Evolutionary conservation across 208 protist genomes (phyloP).

Genomic region (Leishmania gerbilli): DNA sequence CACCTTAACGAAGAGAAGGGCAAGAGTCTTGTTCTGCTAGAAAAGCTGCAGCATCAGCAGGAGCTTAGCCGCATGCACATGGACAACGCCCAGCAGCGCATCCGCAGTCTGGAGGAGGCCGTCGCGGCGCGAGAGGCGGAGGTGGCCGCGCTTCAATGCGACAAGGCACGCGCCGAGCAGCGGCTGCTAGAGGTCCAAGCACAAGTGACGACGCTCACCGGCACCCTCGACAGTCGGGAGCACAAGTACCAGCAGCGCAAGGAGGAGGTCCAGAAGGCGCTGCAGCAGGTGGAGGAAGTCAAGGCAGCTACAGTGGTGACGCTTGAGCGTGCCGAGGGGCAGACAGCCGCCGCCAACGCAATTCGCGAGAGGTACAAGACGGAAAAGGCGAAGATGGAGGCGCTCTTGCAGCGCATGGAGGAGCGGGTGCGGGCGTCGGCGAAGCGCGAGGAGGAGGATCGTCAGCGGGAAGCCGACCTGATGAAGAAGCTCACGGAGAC

Average conservation of each 20-base stretch:
- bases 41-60: conserved; percentile 53
- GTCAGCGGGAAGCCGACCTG: conserved; percentile 37
- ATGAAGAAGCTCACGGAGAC: conserved; percentile 27
- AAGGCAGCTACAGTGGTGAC: conserved; percentile 26
- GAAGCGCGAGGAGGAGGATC: conserved; percentile 44
- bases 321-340: conserved; percentile 31
- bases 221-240: conserved; percentile 32
- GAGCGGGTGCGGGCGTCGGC: conserved; percentile 33
- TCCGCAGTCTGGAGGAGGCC: conserved; percentile 30
- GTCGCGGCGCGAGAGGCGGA: conserved; percentile 23
- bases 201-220: conserved; percentile 28
- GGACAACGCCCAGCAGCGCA: conserved; percentile 30
- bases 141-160: conserved; percentile 12
- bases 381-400: conserved; percentile 64
- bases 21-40: conserved; percentile 50
- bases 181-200: conserved; percentile 21
- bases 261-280: conserved; percentile 39
- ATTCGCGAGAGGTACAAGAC: conserved; percentile 62
- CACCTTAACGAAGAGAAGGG: conserved; percentile 51
- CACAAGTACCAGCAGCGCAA: conserved; percentile 49
- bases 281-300: conserved; percentile 41
- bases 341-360: conserved; percentile 41
- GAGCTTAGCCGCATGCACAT: conserved; percentile 33
- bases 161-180: conserved; percentile 23
- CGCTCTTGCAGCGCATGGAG: conserved; percentile 48